Base-by-base conservation (phyloP, 2,329 filamentous ascomycete species). In the Ceratocystis harringtonii region DNA sequence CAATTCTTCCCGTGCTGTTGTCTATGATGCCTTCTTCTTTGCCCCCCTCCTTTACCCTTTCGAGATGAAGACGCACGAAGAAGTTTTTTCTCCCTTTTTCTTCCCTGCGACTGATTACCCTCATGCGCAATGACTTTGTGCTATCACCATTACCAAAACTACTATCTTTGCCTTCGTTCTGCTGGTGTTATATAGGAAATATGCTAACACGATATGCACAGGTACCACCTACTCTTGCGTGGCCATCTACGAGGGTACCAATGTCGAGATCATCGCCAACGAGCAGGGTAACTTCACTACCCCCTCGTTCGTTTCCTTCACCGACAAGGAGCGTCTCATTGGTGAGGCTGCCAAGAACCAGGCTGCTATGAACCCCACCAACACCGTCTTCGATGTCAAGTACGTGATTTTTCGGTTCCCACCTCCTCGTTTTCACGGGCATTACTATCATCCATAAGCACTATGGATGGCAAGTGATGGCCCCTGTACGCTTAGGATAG, bases 201-300 rank as follows among this genome's bases (percentile, higher is more conserved):
- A 55, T 64, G 50, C 64, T 68, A 61, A 68, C 63, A 45, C 67
- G 55, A 64, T 48, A 62, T 68, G 41, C 68, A 70, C 73, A 96
- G 92, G 94, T 80, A 99, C 94, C 73, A 99, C 94, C 79, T 99
- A 99, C 86, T 97, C 94, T 76, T 99, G 94, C 80, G 94, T 97
- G 81, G 94, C 94, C 80, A 95, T 89, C 80, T 99, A 97, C 82
- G 94, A 97, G 82, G 94, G 94, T 78, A 92, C 85, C 84, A 96
- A 96, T 87, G 92, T 97, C 78, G 94, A 99, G 80, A 99, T 99
- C 84, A 96, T 97, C 79, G 92, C 92, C 88, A 97, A 97, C 82
- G 92, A 97, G 85, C 92, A 97, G 87, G 92, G 92, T 84, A 92
- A 86, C 81, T 96, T 96, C 82, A 97, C 94, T 76, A 97, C 94